A percentile compares a stretch with the other conserved stretches of the same genome.
phyloP scores from a whole-genome alignment of 2,329 filamentous ascomycete species.

The Fusarium sp. region DNA sequence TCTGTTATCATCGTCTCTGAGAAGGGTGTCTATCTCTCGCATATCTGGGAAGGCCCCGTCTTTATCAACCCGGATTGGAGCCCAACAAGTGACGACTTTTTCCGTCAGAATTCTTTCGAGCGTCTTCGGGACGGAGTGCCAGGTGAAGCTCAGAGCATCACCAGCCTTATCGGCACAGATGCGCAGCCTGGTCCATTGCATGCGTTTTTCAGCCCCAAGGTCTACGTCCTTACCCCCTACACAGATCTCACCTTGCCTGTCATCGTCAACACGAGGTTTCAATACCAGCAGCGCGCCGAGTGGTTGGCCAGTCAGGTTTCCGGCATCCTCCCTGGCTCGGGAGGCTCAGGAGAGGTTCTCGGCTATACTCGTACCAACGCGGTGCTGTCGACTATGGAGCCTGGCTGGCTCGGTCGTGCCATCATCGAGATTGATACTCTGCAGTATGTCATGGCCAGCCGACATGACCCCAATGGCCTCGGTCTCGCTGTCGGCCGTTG shows the following conservation, averaged over 20 bases:
- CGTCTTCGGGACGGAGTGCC: constrained; percentile 22
- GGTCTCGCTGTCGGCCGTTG: constrained; percentile 21
- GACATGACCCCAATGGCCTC: neutral
- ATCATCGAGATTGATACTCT: constrained; percentile 28
- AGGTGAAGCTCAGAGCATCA: constrained; percentile 6
- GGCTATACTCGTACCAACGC: constrained; percentile 20
- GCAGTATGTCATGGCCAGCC: constrained; percentile 2
- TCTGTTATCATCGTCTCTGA: constrained; percentile 33
- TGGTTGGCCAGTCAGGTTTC: constrained; percentile 1
- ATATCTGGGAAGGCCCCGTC: constrained; percentile 38
- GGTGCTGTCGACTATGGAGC: constrained; percentile 1
- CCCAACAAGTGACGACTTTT: constrained; percentile 5
- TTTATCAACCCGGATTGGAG: constrained; percentile 14
- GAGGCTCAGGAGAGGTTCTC: neutral
- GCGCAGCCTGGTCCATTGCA: constrained; percentile 11
- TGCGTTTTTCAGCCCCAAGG: constrained; percentile 16
- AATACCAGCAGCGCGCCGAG: constrained; percentile 19
- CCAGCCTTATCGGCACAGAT: constrained; percentile 14
- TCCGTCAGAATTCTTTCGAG: constrained; percentile 11
- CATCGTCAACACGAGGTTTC: neutral
- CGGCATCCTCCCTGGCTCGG: constrained; percentile 22
- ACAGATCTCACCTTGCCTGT: neutral
- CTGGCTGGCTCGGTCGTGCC: constrained; percentile 8
- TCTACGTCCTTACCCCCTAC: constrained; percentile 33
- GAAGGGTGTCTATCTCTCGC: constrained; percentile 26